Evolutionary conservation across 352 stramenopile species (phyloP).

Genomic region (Globisporangium echinulatum): DNA sequence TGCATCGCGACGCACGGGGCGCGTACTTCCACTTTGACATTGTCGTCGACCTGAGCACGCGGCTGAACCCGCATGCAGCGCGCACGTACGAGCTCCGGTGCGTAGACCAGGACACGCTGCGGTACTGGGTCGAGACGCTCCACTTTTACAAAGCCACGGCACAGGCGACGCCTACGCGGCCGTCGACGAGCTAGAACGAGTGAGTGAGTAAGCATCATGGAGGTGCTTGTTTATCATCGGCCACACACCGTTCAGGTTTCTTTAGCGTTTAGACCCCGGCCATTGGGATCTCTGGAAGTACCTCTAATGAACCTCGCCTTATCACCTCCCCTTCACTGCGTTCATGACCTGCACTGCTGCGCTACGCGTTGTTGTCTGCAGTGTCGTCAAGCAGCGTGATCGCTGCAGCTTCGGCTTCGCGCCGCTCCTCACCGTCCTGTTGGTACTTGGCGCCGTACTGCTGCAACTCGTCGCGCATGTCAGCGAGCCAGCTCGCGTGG

Average conservation of each 20-base stretch:
- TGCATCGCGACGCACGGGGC: conserved; percentile 29
- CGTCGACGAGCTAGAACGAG: conserved; percentile 23
- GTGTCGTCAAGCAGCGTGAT: conserved; percentile 10
- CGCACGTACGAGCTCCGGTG: conserved; percentile 69
- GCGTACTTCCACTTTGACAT: conserved; percentile 58
- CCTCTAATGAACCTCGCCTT: too few relatives aligned
- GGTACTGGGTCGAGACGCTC: conserved; percentile 66
- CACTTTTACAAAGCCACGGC: conserved; percentile 56
- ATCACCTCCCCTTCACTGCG: too few relatives aligned
- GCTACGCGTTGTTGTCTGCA: background rate
- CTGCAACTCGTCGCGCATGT: conserved; percentile 54
- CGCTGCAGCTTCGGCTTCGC: conserved; percentile 15
- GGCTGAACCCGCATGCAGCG: conserved; percentile 43
- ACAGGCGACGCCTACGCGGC: conserved; percentile 29
- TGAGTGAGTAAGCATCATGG: too few relatives aligned
- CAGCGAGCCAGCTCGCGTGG: conserved; percentile 53
- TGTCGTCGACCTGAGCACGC: conserved; percentile 60
- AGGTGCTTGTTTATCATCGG: too few relatives aligned
- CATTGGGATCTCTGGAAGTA: too few relatives aligned
- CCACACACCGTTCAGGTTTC: too few relatives aligned
- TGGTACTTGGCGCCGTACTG: conserved; percentile 52
- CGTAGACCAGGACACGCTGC: conserved; percentile 41
- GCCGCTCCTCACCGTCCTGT: conserved; percentile 3
- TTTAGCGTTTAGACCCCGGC: too few relatives aligned
- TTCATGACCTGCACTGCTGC: too few relatives aligned